Percentiles rank a stretch among this genome's conserved stretches.
Conservation (phyloP, 306 rosid species). For the Quercus wislizeni region DNA sequence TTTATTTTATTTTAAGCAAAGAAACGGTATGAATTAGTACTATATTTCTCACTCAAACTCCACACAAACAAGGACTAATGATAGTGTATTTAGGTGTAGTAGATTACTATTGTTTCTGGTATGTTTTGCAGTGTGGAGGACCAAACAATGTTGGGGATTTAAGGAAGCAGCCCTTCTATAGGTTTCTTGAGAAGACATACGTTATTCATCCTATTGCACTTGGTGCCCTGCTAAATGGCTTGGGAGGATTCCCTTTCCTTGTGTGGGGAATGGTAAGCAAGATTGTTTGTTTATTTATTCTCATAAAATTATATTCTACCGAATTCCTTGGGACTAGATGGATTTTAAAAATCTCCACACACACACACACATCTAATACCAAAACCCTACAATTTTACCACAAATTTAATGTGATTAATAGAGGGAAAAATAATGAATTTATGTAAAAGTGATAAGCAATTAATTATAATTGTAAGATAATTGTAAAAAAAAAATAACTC, state of each 20-base stretch:
- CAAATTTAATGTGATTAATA: too few species aligned
- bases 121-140: constrained; percentile 68
- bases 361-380: too few species aligned
- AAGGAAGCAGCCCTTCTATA: constrained; percentile 72
- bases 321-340: background rate
- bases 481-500: too few species aligned
- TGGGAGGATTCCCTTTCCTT: constrained; percentile 82
- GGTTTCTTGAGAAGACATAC: constrained; percentile 59
- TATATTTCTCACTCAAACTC: background rate
- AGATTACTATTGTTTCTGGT: background rate
- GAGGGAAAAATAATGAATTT: too few species aligned
- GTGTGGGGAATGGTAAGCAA: constrained; percentile 90
- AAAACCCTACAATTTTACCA: too few species aligned
- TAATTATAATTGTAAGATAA: too few species aligned
- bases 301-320: background rate
- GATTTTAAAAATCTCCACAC: too few species aligned
- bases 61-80: background rate
- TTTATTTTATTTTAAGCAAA: too few species aligned
- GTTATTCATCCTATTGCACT: constrained; percentile 74
- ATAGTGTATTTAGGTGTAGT: background rate
- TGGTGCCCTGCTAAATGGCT: constrained; percentile 56
- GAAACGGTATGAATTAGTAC: background rate
- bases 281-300: background rate
- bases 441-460: too few species aligned
- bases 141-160: constrained; percentile 68